phyloP scores from a whole-genome alignment of 192 early-diverging fungal species.

The Linnemannia exigua region DNA sequence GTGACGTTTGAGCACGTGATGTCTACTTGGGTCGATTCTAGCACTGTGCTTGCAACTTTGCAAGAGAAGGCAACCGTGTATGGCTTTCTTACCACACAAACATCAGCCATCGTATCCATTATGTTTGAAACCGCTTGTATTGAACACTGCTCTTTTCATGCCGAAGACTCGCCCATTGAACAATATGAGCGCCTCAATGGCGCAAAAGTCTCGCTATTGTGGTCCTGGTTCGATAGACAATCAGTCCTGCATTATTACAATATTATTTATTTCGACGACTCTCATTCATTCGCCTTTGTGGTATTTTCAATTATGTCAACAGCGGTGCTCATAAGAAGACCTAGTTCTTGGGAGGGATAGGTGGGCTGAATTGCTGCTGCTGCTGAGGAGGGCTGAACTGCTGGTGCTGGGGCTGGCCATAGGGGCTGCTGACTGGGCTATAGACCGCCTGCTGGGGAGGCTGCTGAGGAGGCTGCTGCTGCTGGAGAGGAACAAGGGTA shows the following conservation, averaged over 20 bases:
- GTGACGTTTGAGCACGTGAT: background rate
- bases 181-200: background rate
- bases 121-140: no score
- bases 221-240: background rate
- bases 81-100: no score
- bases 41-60: no score
- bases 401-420: conserved; percentile 3
- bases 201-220: background rate
- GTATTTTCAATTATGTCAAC: background rate
- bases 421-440: conserved; percentile 12
- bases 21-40: no score
- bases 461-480: conserved; percentile 18
- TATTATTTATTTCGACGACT: background rate
- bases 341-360: conserved; percentile 7
- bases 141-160: background rate
- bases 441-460: background rate
- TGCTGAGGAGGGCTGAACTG: background rate
- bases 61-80: no score
- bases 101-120: no score
- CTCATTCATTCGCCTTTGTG: background rate
- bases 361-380: background rate
- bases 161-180: background rate
- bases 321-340: background rate
- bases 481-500: conserved; percentile 42
- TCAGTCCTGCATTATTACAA: background rate